These are phyloP conservation scores for Ailanthus altissimus DNA, from an alignment of 345 rosid genomes.

Conservation along the genomic window DNA sequence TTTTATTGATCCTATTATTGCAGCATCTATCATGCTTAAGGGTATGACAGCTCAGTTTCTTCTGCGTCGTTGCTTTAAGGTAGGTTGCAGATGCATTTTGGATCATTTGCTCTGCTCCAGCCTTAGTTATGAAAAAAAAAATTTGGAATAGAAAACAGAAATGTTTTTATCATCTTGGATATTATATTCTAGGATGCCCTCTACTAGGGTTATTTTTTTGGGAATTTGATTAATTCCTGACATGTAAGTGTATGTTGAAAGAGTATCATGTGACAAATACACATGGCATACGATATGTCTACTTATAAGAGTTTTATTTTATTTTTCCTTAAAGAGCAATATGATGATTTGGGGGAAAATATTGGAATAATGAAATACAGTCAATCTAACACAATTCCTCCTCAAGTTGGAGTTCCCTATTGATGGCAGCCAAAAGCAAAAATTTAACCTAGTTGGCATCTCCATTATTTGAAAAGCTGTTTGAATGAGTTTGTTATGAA, in stretches of 20 bases:
- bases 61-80: slow-evolving; percentile 82
- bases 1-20: slow-evolving; percentile 63
- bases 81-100: slow-evolving; percentile 23
- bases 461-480: background rate
- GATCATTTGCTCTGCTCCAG: background rate
- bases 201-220: too few relatives aligned
- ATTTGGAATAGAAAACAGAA: background rate
- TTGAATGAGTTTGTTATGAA: background rate
- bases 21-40: slow-evolving; percentile 80
- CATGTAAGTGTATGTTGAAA: too few relatives aligned
- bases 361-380: too few relatives aligned
- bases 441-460: background rate
- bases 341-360: background rate
- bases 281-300: too few relatives aligned
- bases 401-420: background rate
- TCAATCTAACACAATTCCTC: too few relatives aligned
- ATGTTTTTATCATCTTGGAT: background rate
- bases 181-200: too few relatives aligned
- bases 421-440: background rate
- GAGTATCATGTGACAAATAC: too few relatives aligned
- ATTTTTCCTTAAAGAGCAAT: too few relatives aligned
- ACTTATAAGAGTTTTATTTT: too few relatives aligned
- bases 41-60: slow-evolving; percentile 92
- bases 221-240: too few relatives aligned
- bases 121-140: background rate